These are phyloP conservation scores for Celoporthe dispersa DNA, from an alignment of 2,329 filamentous ascomycete species.

Conservation along the genomic window DNA sequence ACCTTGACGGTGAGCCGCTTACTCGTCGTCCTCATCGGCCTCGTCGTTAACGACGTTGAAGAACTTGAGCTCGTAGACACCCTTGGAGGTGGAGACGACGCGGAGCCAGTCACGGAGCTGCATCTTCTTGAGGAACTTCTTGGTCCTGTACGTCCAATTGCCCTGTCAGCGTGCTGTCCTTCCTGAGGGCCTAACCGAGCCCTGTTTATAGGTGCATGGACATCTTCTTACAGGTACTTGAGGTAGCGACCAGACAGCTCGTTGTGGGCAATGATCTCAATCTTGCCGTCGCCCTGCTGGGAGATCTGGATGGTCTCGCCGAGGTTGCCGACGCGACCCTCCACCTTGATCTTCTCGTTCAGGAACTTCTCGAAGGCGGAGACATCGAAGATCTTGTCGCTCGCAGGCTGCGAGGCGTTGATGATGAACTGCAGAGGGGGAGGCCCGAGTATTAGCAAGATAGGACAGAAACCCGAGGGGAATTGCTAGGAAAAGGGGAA, in stretches of 20 bases:
- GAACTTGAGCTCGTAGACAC: constrained; percentile 99
- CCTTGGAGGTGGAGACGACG: constrained; percentile 96
- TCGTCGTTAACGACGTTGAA: constrained; percentile 99
- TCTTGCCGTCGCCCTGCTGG: constrained; percentile 93
- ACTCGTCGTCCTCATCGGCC: constrained; percentile 97
- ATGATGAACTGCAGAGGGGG: constrained; percentile 80
- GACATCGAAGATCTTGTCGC: constrained; percentile 99
- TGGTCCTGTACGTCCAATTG: constrained; percentile 67
- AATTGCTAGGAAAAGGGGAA: not conserved
- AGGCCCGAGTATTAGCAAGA: constrained; percentile 7
- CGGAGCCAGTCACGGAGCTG: constrained; percentile 99
- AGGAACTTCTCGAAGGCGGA: constrained; percentile 99
- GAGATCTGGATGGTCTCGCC: constrained; percentile 90
- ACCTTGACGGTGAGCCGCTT: constrained; percentile 47
- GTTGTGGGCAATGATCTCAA: constrained; percentile 96
- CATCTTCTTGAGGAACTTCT: constrained; percentile 99
- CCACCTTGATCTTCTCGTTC: constrained; percentile 99
- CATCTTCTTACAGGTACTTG: constrained; percentile 91
- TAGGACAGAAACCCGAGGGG: not conserved
- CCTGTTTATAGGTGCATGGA: not conserved
- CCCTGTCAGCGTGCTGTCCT: constrained; percentile 33
- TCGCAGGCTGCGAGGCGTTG: constrained; percentile 97
- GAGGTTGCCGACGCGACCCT: constrained; percentile 97
- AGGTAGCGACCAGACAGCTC: constrained; percentile 98
- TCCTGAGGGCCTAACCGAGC: not conserved